Evolutionary conservation across 2,329 filamentous ascomycete species (phyloP).

Genomic region (Xylaria sp.): DNA sequence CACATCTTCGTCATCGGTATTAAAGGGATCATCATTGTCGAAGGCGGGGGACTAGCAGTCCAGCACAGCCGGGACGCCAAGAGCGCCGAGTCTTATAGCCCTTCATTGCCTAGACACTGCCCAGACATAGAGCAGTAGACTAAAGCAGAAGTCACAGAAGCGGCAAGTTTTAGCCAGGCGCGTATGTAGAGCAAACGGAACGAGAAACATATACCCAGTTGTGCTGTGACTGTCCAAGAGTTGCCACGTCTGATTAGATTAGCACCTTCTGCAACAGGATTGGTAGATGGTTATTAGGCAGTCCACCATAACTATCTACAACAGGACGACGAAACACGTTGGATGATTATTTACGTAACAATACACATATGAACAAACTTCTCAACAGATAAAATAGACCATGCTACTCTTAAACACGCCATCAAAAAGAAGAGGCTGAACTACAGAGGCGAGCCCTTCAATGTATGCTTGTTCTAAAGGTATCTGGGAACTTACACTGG

Average conservation of each 20-base stretch:
- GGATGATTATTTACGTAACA: not conserved
- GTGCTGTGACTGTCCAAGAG: not conserved
- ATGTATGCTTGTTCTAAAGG: not conserved
- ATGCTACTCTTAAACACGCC: too few relatives aligned
- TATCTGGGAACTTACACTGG: not conserved
- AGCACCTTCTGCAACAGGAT: constrained; percentile 17
- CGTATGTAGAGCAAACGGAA: not conserved
- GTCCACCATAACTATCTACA: not conserved
- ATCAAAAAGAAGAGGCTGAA: too few relatives aligned
- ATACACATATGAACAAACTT: not conserved
- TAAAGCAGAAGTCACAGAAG: constrained; percentile 14
- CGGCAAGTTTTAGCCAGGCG: constrained; percentile 21
- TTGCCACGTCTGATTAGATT: constrained; percentile 9
- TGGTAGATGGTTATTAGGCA: not conserved
- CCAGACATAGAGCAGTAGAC: constrained; percentile 12
- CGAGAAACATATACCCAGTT: not conserved
- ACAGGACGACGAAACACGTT: not conserved
- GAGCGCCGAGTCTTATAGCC: constrained; percentile 9
- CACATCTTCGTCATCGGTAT: constrained; percentile 9
- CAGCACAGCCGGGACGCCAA: constrained; percentile 16
- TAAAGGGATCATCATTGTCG: not conserved
- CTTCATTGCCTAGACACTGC: constrained; percentile 4
- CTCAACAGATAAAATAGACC: too few relatives aligned
- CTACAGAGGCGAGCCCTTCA: not conserved
- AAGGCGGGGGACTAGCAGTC: constrained; percentile 1